These are phyloP conservation scores for Pseudogymnoascus sp. DNA, from an alignment of 2,329 filamentous ascomycete species.

Conservation along the genomic window DNA sequence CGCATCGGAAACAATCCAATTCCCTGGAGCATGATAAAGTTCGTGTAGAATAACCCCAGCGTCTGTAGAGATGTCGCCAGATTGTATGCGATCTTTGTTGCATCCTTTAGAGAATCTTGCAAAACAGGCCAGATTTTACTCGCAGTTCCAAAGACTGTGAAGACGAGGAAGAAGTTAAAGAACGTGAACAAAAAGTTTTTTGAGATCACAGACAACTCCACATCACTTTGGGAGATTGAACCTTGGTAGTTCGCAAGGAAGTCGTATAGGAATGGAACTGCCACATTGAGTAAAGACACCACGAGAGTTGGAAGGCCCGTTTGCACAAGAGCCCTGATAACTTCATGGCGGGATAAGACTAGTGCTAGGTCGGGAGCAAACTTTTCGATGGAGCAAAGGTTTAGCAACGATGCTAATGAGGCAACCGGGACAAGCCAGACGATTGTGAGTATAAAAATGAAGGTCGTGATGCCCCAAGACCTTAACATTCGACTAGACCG, in stretches of 20 bases:
- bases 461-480: conserved; percentile 73
- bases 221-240: conserved; percentile 88
- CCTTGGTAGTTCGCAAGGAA: conserved; percentile 86
- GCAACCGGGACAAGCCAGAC: conserved; percentile 82
- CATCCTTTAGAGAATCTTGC: conserved; percentile 67
- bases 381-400: conserved; percentile 68
- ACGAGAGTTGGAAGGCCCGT: conserved; percentile 81
- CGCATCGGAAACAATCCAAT: conserved; percentile 91
- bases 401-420: conserved; percentile 69
- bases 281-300: conserved; percentile 78
- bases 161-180: conserved; percentile 96
- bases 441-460: conserved; percentile 75
- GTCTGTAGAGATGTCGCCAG: conserved; percentile 68
- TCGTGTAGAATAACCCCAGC: conserved; percentile 79
- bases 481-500: conserved; percentile 64
- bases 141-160: conserved; percentile 77
- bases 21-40: conserved; percentile 88
- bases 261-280: conserved; percentile 90
- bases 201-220: conserved; percentile 88
- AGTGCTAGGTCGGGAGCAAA: conserved; percentile 58
- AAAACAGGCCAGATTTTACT: conserved; percentile 66
- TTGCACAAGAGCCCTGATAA: conserved; percentile 69
- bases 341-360: conserved; percentile 56
- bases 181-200: conserved; percentile 99
- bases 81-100: conserved; percentile 64